Evolutionary conservation across 441 rosid species (phyloP).

Genomic region (Populus trichocarpa): DNA sequence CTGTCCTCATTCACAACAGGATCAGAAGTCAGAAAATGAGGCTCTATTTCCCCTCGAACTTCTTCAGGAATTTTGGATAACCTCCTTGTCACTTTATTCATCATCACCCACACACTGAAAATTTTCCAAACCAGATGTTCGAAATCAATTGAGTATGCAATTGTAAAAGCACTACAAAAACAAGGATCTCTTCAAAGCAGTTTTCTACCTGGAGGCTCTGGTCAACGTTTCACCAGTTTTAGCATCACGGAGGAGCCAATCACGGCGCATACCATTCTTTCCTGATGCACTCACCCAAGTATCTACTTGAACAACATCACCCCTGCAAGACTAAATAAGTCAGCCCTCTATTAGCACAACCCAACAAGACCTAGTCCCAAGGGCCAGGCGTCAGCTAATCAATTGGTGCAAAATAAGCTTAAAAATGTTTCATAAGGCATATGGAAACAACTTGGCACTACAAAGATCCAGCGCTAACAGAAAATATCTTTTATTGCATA

Average conservation of each 20-base stretch:
- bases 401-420: background rate
- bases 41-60: slow-evolving; percentile 85
- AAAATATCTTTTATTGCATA: background rate
- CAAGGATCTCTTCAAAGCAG: background rate
- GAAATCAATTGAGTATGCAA: slow-evolving; percentile 3
- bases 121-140: slow-evolving; percentile 11
- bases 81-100: slow-evolving; percentile 95
- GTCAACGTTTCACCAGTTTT: slow-evolving; percentile 80
- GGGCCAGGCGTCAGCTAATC: background rate
- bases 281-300: slow-evolving; percentile 95
- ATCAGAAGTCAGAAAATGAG: slow-evolving; percentile 58
- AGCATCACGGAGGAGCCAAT: slow-evolving; percentile 79
- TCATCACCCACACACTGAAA: slow-evolving; percentile 97
- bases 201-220: slow-evolving; percentile 80
- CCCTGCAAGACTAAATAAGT: slow-evolving; percentile 51
- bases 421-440: background rate
- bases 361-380: background rate
- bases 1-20: slow-evolving; percentile 79
- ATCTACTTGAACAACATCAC: slow-evolving; percentile 86
- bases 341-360: background rate
- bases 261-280: slow-evolving; percentile 97
- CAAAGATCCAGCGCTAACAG: background rate
- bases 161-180: background rate
- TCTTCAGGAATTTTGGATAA: slow-evolving; percentile 92
- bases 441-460: background rate